Conservation (phyloP, 148 eudicot species). For the Rhododendron vialii region DNA sequence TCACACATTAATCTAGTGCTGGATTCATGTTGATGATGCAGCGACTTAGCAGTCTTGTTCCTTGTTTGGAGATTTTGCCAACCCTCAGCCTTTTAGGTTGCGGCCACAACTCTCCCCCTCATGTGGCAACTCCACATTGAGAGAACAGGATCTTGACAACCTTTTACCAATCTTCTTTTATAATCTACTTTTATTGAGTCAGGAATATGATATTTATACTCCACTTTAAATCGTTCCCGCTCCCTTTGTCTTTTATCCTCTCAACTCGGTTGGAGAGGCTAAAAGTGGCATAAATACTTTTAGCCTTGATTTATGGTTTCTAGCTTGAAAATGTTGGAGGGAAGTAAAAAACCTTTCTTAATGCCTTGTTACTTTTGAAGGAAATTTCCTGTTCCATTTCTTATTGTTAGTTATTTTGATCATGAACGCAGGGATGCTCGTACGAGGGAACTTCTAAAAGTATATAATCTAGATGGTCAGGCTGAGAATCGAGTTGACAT, state of each 20-base stretch:
- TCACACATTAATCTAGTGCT: neutral
- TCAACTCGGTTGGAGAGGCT: neutral
- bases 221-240: neutral
- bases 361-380: neutral
- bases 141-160: neutral
- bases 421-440: slow-evolving; percentile 84
- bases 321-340: neutral
- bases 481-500: slow-evolving; percentile 79
- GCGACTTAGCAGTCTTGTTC: neutral
- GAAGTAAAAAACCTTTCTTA: neutral
- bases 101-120: neutral
- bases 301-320: neutral
- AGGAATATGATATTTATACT: neutral
- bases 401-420: slow-evolving; percentile 9
- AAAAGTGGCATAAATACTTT: neutral
- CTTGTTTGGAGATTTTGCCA: neutral
- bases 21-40: slow-evolving; percentile 1
- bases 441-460: slow-evolving; percentile 87
- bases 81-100: slow-evolving; percentile 1
- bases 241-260: neutral
- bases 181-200: neutral
- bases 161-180: neutral
- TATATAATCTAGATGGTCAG: slow-evolving; percentile 79
- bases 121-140: neutral
- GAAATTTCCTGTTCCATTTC: neutral